Conservation (phyloP, 2,329 filamentous ascomycete species). For the Trematosphaeria pertusa region DNA sequence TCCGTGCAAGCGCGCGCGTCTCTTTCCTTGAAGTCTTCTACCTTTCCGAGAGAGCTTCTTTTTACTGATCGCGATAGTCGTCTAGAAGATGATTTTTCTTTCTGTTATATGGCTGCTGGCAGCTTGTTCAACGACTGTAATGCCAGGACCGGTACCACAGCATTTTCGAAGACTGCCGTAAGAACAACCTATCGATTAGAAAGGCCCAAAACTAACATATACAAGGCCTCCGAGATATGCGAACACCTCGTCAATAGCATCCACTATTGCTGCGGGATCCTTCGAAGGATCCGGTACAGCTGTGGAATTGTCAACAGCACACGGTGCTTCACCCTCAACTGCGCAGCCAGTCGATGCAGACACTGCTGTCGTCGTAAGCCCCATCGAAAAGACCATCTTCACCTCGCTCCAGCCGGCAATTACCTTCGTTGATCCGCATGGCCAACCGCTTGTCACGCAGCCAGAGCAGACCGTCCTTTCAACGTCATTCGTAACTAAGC, state of each 20-base stretch:
- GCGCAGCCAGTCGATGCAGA: slow-evolving; percentile 32
- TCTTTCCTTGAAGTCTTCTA: slow-evolving; percentile 22
- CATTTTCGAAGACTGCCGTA: slow-evolving; percentile 36
- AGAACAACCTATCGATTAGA: slow-evolving; percentile 13
- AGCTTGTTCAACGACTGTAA: slow-evolving; percentile 37
- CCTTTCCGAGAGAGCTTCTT: no score
- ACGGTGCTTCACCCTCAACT: slow-evolving; percentile 5
- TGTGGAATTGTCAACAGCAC: slow-evolving; percentile 1
- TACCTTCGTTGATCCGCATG: slow-evolving; percentile 41
- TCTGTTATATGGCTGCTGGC: slow-evolving; percentile 45
- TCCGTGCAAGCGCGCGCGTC: slow-evolving; percentile 31
- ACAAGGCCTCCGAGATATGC: slow-evolving; percentile 34
- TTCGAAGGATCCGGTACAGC: slow-evolving; percentile 6
- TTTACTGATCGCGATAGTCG: slow-evolving; percentile 26
- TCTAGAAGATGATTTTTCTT: slow-evolving; percentile 36
- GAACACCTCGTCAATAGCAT: slow-evolving; percentile 30
- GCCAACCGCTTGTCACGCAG: slow-evolving; percentile 40
- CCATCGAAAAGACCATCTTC: slow-evolving; percentile 38
- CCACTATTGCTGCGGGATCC: slow-evolving; percentile 1
- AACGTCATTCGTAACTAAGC: slow-evolving; percentile 37
- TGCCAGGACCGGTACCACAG: slow-evolving; percentile 43
- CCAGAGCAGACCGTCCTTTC: slow-evolving; percentile 35
- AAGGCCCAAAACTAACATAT: slow-evolving; percentile 13
- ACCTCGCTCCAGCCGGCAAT: slow-evolving; percentile 35
- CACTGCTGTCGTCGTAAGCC: slow-evolving; percentile 42